Conservation (phyloP, 2,329 filamentous ascomycete genomes). For the Neonectria hederae region DNA sequence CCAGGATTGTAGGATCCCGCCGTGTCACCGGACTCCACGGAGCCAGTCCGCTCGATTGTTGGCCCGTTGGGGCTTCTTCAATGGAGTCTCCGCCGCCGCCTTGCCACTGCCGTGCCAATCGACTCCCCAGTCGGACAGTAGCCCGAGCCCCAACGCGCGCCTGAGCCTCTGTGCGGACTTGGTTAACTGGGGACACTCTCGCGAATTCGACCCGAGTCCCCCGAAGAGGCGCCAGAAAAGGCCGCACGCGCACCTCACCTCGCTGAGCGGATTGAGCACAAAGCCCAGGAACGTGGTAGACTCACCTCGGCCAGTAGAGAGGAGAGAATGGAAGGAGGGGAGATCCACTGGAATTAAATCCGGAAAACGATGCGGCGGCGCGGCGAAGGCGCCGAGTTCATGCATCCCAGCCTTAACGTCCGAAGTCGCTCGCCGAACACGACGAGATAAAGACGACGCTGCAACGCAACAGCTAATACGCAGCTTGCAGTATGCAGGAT, state of each 20-base stretch:
- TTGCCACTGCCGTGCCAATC: conserved; percentile 44
- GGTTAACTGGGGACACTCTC: conserved; percentile 9
- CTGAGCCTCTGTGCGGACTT: conserved; percentile 9
- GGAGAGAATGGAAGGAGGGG: not conserved
- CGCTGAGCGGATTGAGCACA: conserved; percentile 21
- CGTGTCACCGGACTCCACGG: conserved; percentile 12
- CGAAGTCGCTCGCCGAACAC: conserved; percentile 39
- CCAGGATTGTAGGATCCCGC: conserved; percentile 8
- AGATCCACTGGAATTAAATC: conserved; percentile 39
- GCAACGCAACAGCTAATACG: conserved; percentile 5
- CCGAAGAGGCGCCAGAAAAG: conserved; percentile 39
- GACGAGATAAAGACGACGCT: conserved; percentile 20
- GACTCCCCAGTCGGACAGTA: conserved; percentile 42
- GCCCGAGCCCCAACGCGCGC: conserved; percentile 41
- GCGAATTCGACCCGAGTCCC: conserved; percentile 34
- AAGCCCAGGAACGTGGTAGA: conserved; percentile 15
- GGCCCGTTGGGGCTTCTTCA: conserved; percentile 35
- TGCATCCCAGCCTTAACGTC: conserved; percentile 35
- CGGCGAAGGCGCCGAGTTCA: conserved; percentile 39
- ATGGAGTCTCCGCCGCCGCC: conserved; percentile 33
- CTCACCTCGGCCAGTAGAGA: conserved; percentile 4
- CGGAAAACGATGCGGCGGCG: conserved; percentile 29
- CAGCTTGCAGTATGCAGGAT: not conserved
- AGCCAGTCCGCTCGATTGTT: conserved; percentile 33
- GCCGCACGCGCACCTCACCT: conserved; percentile 33